phyloP scores from a whole-genome alignment of 345 rosid species.

The Linum usitatissimum region DNA sequence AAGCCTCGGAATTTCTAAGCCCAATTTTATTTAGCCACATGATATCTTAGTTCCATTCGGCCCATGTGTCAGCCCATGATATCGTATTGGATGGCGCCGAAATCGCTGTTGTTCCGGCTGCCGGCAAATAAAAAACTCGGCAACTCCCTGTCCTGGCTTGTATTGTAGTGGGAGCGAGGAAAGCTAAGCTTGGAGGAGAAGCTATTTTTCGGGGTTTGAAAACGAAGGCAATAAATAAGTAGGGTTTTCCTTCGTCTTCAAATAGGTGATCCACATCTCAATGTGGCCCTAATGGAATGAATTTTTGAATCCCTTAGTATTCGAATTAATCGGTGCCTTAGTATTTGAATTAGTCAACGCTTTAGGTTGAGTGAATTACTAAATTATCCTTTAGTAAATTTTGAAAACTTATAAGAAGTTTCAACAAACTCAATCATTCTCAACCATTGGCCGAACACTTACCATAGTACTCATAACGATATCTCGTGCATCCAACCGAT shows the following conservation, averaged over 20 bases:
- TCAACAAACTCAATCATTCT: too few species aligned
- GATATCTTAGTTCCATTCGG: neutral
- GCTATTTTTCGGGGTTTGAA: too few species aligned
- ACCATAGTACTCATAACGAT: too few species aligned
- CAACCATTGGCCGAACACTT: too few species aligned
- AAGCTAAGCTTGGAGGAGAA: too few species aligned
- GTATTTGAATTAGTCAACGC: too few species aligned
- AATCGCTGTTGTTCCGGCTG: neutral
- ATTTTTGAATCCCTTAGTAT: too few species aligned
- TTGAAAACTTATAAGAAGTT: too few species aligned
- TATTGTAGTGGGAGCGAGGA: neutral
- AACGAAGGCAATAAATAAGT: neutral
- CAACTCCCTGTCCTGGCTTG: neutral
- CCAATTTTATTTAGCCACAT: neutral
- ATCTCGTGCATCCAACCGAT: too few species aligned
- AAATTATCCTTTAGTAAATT: too few species aligned
- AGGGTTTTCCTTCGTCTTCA: neutral
- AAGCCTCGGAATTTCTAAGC: neutral
- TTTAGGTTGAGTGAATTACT: too few species aligned
- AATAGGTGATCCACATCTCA: neutral
- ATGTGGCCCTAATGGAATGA: neutral
- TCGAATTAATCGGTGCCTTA: too few species aligned
- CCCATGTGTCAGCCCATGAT: neutral
- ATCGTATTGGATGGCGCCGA: neutral
- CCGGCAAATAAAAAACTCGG: neutral